Base-by-base conservation (phyloP, 2,329 filamentous ascomycete species). In the Aureobasidium uvarum region DNA sequence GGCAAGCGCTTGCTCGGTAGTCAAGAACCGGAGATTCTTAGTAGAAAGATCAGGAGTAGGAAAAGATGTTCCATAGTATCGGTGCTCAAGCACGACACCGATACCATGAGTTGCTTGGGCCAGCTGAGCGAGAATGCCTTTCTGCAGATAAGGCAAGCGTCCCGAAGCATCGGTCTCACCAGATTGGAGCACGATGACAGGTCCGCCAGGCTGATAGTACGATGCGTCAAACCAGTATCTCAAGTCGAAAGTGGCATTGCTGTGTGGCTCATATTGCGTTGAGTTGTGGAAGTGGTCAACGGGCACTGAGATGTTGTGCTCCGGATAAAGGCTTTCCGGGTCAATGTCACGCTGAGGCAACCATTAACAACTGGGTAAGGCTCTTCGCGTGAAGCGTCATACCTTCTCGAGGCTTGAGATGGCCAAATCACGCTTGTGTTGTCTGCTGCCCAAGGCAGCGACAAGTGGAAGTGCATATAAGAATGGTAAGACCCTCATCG, bases 231-330 rank as follows among this genome's bases (percentile, higher is more conserved):
- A 92, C 89, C 89, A 96, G 79, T 95, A 96, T 13, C 91, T 85
- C 55, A 94, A 79, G 25, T 85, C 77, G 75, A 92, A 96, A 1
- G 78, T 84, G 31, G 76, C 87, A 69, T 89, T 79, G 10, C 83
- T 85, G 75, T 96, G 91, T 41, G 92, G 91, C 74, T 88, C 89
- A 73, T 96, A 96, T 56, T 81, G 79, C 2, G 86, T 84, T 64
- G 92, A 88, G 72, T 94, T 91, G 77, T 90, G 90, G 78, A 95
- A 96, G 73, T 95, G 90, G 75, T 96, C 91, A 39, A 96, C 80
- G 0, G 84, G 85, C 1, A 84, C 81, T 0, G 81, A 81, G 66
- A 86, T 73, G 68, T 83, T 84, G 72, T 83, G 73, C 33, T 75
- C 79, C 3, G 81, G 78, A 69, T 83, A 85, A 11, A 80, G 70